Evolutionary conservation across 2,329 filamentous ascomycete genomes (phyloP).

Genomic region (Cladorrhinum sp.): DNA sequence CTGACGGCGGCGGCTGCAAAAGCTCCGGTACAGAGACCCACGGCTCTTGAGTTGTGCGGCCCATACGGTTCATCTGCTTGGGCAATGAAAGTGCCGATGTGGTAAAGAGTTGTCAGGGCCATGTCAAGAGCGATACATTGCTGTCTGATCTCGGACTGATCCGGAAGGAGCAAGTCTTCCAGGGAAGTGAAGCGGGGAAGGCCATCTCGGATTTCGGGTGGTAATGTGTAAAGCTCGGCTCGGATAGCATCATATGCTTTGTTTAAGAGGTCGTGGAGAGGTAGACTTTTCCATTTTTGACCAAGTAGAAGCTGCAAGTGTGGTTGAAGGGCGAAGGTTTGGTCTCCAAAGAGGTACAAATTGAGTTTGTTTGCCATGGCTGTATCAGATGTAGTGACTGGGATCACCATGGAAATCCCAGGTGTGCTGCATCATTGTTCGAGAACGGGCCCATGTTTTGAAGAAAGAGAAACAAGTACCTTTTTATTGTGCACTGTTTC

Average conservation of each 20-base stretch:
- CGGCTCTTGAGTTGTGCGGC: not conserved
- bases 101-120: slow-evolving; percentile 10
- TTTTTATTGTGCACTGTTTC: too few relatives aligned
- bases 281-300: not conserved
- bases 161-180: slow-evolving; percentile 7
- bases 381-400: not conserved
- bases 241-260: slow-evolving; percentile 12
- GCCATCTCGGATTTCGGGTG: not conserved
- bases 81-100: slow-evolving; percentile 8
- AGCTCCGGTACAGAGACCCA: slow-evolving; percentile 11
- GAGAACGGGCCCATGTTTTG: not conserved
- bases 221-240: slow-evolving; percentile 9
- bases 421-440: not conserved
- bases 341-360: slow-evolving; percentile 15
- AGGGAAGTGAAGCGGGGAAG: slow-evolving; percentile 11
- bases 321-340: slow-evolving; percentile 10
- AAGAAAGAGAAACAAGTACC: not conserved
- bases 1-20: slow-evolving; percentile 12
- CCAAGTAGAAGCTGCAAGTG: slow-evolving; percentile 1
- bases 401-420: not conserved
- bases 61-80: not conserved
- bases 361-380: slow-evolving; percentile 1
- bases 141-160: not conserved
- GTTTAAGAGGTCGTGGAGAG: slow-evolving; percentile 4
- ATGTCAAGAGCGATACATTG: slow-evolving; percentile 8